Percentiles rank a stretch among this genome's conserved stretches.
These are phyloP conservation scores for Yarrowia sp. DNA, from an alignment of 805 yeast species.

Conservation along the genomic window DNA sequence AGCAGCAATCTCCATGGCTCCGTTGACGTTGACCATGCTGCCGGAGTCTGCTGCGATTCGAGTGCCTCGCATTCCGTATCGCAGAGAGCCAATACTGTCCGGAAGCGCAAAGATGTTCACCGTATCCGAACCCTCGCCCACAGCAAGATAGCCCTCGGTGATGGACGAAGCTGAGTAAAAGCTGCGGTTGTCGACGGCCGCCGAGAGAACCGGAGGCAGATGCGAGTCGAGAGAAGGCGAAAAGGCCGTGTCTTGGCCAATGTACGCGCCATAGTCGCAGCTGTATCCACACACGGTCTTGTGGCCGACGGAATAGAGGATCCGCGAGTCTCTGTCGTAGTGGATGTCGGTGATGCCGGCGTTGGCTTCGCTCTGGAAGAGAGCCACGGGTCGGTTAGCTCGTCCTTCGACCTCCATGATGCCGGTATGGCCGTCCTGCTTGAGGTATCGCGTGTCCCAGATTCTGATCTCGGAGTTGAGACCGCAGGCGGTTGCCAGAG, in stretches of 20 bases:
- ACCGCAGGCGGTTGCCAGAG: not conserved
- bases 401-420: not conserved
- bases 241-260: not conserved
- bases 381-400: not conserved
- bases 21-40: not conserved
- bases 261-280: not conserved
- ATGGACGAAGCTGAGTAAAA: conserved; percentile 13
- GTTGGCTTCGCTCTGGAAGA: not conserved
- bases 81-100: not conserved
- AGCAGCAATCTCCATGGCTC: conserved; percentile 1
- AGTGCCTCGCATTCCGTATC: too few species aligned
- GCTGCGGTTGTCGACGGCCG: not conserved
- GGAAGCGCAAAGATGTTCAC: conserved; percentile 2
- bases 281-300: not conserved
- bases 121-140: not conserved
- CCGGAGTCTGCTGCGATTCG: too few species aligned
- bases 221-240: not conserved
- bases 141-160: conserved; percentile 2
- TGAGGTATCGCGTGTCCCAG: conserved; percentile 9
- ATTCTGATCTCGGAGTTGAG: not conserved
- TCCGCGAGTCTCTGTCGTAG: not conserved
- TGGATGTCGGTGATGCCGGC: not conserved
- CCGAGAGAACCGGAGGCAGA: not conserved
- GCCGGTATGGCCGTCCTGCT: conserved; percentile 1
- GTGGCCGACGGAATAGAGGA: conserved; percentile 4